Percentiles rank a stretch among this genome's conserved stretches.
Conservation (phyloP, 805 yeast genomes). For the Metschnikowia aberdeeniae region DNA sequence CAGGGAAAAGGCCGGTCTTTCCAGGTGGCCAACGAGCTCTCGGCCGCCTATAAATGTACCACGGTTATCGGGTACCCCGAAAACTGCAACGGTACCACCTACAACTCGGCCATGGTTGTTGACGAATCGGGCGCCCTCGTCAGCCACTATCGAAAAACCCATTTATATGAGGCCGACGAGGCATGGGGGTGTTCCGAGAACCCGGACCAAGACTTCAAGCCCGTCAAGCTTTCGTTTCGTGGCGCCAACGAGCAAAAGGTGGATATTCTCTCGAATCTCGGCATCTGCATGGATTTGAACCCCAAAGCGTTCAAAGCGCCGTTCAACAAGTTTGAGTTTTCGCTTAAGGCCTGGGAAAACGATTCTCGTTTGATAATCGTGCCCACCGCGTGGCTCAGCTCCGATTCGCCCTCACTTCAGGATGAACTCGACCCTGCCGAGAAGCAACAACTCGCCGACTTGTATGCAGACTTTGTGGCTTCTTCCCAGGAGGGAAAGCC, state of each 20-base stretch:
- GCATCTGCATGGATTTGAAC: slow-evolving; percentile 92
- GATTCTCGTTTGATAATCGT: slow-evolving; percentile 56
- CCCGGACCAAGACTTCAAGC: slow-evolving; percentile 50
- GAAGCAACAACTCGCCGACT: background rate
- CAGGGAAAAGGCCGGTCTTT: slow-evolving; percentile 45
- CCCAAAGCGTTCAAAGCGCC: slow-evolving; percentile 84
- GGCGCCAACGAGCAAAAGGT: slow-evolving; percentile 5
- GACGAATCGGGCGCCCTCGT: slow-evolving; percentile 54
- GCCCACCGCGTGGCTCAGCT: slow-evolving; percentile 85
- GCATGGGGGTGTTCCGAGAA: slow-evolving; percentile 75
- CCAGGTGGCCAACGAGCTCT: slow-evolving; percentile 53
- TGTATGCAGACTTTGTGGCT: background rate
- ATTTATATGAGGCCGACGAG: slow-evolving; percentile 74
- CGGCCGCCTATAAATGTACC: slow-evolving; percentile 51
- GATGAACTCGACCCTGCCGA: slow-evolving; percentile 7
- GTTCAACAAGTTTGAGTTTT: slow-evolving; percentile 69
- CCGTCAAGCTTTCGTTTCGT: slow-evolving; percentile 42
- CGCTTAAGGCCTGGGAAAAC: slow-evolving; percentile 46
- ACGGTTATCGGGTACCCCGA: slow-evolving; percentile 87
- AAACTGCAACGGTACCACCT: slow-evolving; percentile 34
- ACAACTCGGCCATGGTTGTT: slow-evolving; percentile 69
- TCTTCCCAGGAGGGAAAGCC: background rate
- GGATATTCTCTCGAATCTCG: slow-evolving; percentile 48
- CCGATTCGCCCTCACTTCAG: slow-evolving; percentile 41
- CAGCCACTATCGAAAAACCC: slow-evolving; percentile 70